phyloP scores from a whole-genome alignment of 495 filamentous ascomycete genomes.

The Pyrenopolyporus hunteri region DNA sequence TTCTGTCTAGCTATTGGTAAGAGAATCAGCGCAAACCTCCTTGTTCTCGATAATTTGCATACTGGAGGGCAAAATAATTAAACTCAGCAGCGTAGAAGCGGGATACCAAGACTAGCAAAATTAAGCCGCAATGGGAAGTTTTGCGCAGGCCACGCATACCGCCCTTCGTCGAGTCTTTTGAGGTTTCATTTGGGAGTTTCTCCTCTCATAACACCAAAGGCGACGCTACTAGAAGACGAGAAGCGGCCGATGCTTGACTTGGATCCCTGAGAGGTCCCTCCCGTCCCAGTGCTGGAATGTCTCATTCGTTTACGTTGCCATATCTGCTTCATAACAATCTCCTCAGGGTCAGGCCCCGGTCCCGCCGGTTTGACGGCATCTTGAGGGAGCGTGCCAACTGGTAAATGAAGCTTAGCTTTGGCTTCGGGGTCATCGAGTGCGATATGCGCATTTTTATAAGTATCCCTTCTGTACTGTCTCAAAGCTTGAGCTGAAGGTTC shows the following conservation, averaged over 20 bases:
- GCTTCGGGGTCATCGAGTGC: conserved; percentile 38
- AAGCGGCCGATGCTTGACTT: conserved; percentile 22
- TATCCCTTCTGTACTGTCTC: conserved; percentile 47
- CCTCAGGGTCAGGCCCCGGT: conserved; percentile 43
- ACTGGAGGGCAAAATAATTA: no score
- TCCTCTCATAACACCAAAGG: conserved; percentile 6
- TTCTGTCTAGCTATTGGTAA: no score
- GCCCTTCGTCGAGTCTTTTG: not conserved
- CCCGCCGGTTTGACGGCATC: conserved; percentile 44
- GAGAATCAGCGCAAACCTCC: no score
- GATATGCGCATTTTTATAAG: conserved; percentile 45
- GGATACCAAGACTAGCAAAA: no score
- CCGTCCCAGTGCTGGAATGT: conserved; percentile 1
- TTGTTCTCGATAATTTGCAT: no score
- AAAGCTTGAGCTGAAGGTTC: conserved; percentile 51
- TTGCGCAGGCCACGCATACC: not conserved
- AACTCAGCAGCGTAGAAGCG: no score
- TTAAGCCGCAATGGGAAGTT: no score
- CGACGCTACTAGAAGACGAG: conserved; percentile 33
- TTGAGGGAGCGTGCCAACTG: conserved; percentile 45
- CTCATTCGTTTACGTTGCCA: conserved; percentile 29
- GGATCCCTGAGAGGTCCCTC: conserved; percentile 14
- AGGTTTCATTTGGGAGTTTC: not conserved
- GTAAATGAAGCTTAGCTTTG: conserved; percentile 44
- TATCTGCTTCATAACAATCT: conserved; percentile 38